Base-by-base conservation (phyloP, 495 filamentous ascomycete genomes). In the Bombardia bombarda region DNA sequence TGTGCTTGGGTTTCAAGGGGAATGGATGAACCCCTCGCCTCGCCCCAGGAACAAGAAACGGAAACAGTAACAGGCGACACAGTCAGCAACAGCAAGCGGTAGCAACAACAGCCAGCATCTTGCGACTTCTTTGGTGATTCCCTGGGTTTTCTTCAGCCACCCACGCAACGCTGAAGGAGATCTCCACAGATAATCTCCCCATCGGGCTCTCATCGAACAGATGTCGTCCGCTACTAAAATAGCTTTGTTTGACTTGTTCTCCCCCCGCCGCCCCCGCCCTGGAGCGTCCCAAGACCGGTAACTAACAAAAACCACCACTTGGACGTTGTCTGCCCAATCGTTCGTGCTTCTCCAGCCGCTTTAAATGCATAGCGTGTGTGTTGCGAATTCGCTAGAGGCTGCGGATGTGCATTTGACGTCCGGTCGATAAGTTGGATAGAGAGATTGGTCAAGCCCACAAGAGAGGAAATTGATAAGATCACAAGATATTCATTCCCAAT, bases 1-100 rank as follows among this genome's bases (percentile, higher is more conserved):
- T 35, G 32, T 35, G 9, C 32, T n/a, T 48, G 39, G 40, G 40
- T 38, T 43, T 48, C 46, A 48, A 43, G 37, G 37, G 22, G 21
- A 10, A 13, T 13, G 9, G 3, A 10, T 28, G 2, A 10, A 10
- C 26, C 9, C 26, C 26, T 7, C 26, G 14, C 2, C n/a, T 35
- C 16, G 16, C 10, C 18, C 10, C 32, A 35, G 26, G 25, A 22
- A 31, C 32, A 35, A 9, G 26, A 2, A 28, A n/a, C n/a, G 26
- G 26, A 28, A 28, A 28, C 26, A 13, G 26, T 10, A 28, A 28
- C 26, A 28, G 13, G 26, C 13, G 2, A 13, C 26, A 28, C 6
- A 2, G 2, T 28, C 26, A 28, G n/a, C 26, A 13, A 13, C 9
- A 28, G 13, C 26, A 28, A 28, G 26, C 13, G 2, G 26, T 13